Conservation (phyloP, 768 basidiomycete species). For the Xerocomellus intermedius region DNA sequence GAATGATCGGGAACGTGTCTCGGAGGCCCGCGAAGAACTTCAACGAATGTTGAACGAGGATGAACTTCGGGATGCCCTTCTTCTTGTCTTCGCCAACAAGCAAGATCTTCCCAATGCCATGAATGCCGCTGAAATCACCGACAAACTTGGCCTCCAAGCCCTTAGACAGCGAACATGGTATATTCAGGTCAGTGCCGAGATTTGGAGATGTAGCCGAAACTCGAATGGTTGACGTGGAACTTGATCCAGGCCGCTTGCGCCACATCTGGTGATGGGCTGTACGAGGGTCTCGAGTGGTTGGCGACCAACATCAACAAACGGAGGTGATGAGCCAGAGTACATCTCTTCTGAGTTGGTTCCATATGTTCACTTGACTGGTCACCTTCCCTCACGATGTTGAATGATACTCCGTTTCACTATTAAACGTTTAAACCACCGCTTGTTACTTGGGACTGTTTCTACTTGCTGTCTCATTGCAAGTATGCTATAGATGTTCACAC, state of each 20-base stretch:
- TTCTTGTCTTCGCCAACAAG: constrained; percentile 99
- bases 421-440: constrained; percentile 26
- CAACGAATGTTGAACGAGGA: constrained; percentile 99
- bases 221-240: constrained; percentile 16
- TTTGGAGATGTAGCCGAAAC: background rate
- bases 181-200: constrained; percentile 68
- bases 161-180: constrained; percentile 98
- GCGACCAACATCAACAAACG: constrained; percentile 82
- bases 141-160: constrained; percentile 97
- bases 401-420: constrained; percentile 48
- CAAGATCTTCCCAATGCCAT: constrained; percentile 99
- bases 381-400: constrained; percentile 60
- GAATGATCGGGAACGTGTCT: constrained; percentile 98
- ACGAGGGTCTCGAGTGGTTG: constrained; percentile 98
- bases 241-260: constrained; percentile 86
- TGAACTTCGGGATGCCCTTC: constrained; percentile 96
- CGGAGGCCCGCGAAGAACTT: constrained; percentile 97
- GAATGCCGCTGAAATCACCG: constrained; percentile 99
- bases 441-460: constrained; percentile 26
- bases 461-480: constrained; percentile 10
- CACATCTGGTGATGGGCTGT: constrained; percentile 96
- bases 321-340: constrained; percentile 53
- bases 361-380: constrained; percentile 49
- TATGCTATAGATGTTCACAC: constrained; percentile 22
- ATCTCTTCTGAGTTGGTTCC: constrained; percentile 39